Evolutionary conservation across 352 stramenopile species (phyloP).

Genomic region (Pythium brassicae): DNA sequence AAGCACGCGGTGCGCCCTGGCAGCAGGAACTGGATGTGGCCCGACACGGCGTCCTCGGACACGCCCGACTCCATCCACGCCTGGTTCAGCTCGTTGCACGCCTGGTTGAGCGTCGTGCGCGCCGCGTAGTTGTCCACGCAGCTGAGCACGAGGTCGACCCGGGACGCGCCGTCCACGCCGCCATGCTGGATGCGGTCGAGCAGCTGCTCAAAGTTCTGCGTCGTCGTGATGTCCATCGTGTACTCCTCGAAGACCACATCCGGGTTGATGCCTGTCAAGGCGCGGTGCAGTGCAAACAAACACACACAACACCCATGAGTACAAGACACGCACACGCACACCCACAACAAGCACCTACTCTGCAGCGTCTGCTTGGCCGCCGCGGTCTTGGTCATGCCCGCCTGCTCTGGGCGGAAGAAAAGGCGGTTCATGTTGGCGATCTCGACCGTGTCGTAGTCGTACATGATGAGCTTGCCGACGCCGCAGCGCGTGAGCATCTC

Average conservation of each 20-base stretch:
- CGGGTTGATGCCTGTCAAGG: slow-evolving; percentile 87
- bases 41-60: slow-evolving; percentile 87
- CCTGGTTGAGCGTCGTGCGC: slow-evolving; percentile 83
- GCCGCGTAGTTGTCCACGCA: slow-evolving; percentile 91
- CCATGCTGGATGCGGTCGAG: slow-evolving; percentile 72
- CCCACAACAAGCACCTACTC: slow-evolving; percentile 31
- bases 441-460: slow-evolving; percentile 88
- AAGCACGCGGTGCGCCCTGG: slow-evolving; percentile 86
- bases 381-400: slow-evolving; percentile 83
- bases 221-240: slow-evolving; percentile 85
- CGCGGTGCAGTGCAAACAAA: not conserved
- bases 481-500: slow-evolving; percentile 90
- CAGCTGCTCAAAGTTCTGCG: slow-evolving; percentile 81
- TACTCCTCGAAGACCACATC: slow-evolving; percentile 87
- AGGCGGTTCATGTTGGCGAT: slow-evolving; percentile 91
- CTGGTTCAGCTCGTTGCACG: slow-evolving; percentile 84
- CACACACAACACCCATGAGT: not conserved
- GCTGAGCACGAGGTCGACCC: slow-evolving; percentile 81
- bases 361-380: slow-evolving; percentile 84
- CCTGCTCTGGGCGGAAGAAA: slow-evolving; percentile 87
- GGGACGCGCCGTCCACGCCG: slow-evolving; percentile 43
- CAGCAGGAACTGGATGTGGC: slow-evolving; percentile 86
- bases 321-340: not conserved
- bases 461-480: slow-evolving; percentile 86
- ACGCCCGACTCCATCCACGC: slow-evolving; percentile 90